phyloP scores from a whole-genome alignment of 2,329 filamentous ascomycete genomes.

The Stylonectria norvegica region DNA sequence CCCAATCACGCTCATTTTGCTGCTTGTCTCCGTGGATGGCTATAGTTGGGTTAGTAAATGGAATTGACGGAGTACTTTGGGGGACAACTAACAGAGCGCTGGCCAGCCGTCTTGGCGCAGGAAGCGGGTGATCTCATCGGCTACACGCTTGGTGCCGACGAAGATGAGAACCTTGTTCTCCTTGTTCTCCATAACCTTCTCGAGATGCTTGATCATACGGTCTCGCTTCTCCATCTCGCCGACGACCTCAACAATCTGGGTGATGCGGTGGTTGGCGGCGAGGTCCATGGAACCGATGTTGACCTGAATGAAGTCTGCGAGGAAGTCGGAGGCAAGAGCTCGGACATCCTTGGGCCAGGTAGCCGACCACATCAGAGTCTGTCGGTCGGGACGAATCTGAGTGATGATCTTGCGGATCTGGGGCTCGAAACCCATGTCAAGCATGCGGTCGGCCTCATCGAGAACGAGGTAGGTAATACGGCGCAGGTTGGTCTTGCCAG shows the following conservation, averaged over 20 bases:
- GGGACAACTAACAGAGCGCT: slow-evolving; percentile 71
- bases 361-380: slow-evolving; percentile 99
- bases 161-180: slow-evolving; percentile 95
- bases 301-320: slow-evolving; percentile 96
- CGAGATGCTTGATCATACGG: slow-evolving; percentile 93
- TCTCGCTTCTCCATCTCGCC: slow-evolving; percentile 97
- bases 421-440: slow-evolving; percentile 99
- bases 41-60: slow-evolving; percentile 42
- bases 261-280: slow-evolving; percentile 95
- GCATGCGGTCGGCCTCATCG: slow-evolving; percentile 98
- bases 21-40: slow-evolving; percentile 99
- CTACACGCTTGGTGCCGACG: slow-evolving; percentile 89
- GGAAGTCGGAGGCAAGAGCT: slow-evolving; percentile 83
- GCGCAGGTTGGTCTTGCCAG: slow-evolving; percentile 95
- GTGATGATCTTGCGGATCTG: slow-evolving; percentile 98
- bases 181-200: slow-evolving; percentile 97
- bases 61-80: slow-evolving; percentile 39
- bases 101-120: slow-evolving; percentile 98
- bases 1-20: slow-evolving; percentile 99
- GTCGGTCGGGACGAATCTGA: slow-evolving; percentile 96
- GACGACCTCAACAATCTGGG: slow-evolving; percentile 94
- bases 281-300: slow-evolving; percentile 97
- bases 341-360: slow-evolving; percentile 99
- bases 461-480: slow-evolving; percentile 98
- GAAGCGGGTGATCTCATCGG: slow-evolving; percentile 96